Evolutionary conservation across 2,329 filamentous ascomycete genomes (phyloP), one percentile per base, ranked within the genome.

Genomic region (Leptoxyphium fumago): DNA sequence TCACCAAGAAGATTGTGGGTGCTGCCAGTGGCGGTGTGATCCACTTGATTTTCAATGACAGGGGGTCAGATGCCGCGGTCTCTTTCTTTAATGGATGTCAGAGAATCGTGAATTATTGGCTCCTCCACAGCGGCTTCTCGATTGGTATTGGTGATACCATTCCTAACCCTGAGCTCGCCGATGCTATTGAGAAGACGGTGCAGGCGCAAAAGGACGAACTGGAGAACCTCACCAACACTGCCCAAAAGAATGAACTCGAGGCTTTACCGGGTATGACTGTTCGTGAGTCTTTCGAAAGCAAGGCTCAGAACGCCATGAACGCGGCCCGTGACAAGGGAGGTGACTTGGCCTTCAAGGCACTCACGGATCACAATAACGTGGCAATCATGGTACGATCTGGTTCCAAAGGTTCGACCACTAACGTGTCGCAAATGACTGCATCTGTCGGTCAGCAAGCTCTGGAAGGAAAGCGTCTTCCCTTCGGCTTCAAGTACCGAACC

Each of bases 341-440:
- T 80, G 89, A 82, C 17, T 83, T 80, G 42, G 94, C 91, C 0
- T 84, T 93, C 65, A 82, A 86, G 67, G 87, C 84, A 72, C 69
- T 98, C 62, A 95, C 94, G 68, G 86, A 95, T 65, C 72, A 84
- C 56, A 98, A 98, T 73, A 95, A 96, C 58, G 89, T 89, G 42
- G 86, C 94, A 44, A 85, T 87, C 59, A 99, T 96, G 84, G 87
- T 93, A 48, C 79, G 81, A 43, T 95, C 91, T 46, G 91, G 91
- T 58, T 98, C 93, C 54, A 99, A 99, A 72, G 91, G 91, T 62
- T 96, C 91, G 2, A 89, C 86, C 10, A 96, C 98, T 72, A 99
- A 99, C 64, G 96, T 99, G 56, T 95, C 93, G 13, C 91, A 99
- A 66, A 98, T 99, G 91, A 93, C 88, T 49, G 91, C 91, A 21